Base-by-base conservation (phyloP, 495 filamentous ascomycete genomes). In the Glutinoglossum americanum region DNA sequence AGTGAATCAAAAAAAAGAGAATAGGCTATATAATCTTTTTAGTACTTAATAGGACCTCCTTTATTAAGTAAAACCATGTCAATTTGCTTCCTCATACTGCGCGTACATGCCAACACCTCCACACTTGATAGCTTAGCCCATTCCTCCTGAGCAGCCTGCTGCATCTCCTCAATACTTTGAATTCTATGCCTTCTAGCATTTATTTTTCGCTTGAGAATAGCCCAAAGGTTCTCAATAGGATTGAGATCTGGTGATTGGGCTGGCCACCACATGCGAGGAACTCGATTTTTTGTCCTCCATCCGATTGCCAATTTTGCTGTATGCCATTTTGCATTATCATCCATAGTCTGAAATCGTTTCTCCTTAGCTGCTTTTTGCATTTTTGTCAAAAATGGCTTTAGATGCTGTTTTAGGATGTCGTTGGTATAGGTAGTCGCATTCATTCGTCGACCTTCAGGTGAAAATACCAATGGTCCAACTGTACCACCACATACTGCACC, bases 161-260 rank as follows among this genome's bases (percentile, higher is more conserved):
- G 25, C 49, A 59, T 59, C 28, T 59, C 48, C 32, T 55, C 51
- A 27, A 53, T 53, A 53, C 17, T 53, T 5, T 17, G 49, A 53
- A 53, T 53, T 27, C 13, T 27, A 28, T 53, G 26, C 26, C 28
- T 27, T 19, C 49, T 53, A 53, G 49, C 49, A 53, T 17, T 53
- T 30, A 56, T 39, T 30, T 45, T 62, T 47, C 58, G 35, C 57
- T 62, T 63, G 45, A 63, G 59, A 56, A 51, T 56, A 37, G 59
- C 59, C 62, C 54, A 63, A n/a, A 67, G 32, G 9, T 49, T 59
- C 59, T 68, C 58, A 59, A 68, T 66, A 15, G 60, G 66, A 39
- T 62, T 65, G 2, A 68, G 28, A 58, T 65, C 57, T 13, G 60
- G 63, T 4, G 61, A 64, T 44, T 60, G 63, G 0, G 64, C 33